Evolutionary conservation across 1,139 yeast species (phyloP), one percentile per base, ranked within the genome.

Genomic region (Nakaseomyces delphensis): DNA sequence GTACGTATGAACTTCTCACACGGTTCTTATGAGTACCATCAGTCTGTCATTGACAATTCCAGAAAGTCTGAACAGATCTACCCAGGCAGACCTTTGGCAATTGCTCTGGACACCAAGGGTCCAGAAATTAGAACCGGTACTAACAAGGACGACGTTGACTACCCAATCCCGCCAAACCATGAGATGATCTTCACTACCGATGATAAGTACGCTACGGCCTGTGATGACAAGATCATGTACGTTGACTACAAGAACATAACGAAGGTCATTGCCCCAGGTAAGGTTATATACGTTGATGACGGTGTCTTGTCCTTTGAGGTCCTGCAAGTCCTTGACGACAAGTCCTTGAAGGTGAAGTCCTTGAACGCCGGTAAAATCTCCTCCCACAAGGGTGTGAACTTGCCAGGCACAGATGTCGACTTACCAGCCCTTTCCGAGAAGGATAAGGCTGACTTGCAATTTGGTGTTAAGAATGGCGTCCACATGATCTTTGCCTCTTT

Each of bases 61-160:
- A 83, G 94, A 70, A 80, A 85, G 69, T 87, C 97, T 48, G 96
- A 85, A 70, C 80, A 80, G 67, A 68, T 82, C 46, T 87, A 82
- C 68, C 79, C 84, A 52, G 97, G 97, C 58, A 84, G 97, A 73
- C 98, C 97, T 43, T 76, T 91, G 61, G 97, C 96, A 51, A 87
- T 91, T 69, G 99, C 99, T 53, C 79, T 91, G 60, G 99, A 91
- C 68, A 93, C 98, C 66, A 93, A 91, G 77, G 99, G 99, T 56
- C 98, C 99, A 52, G 98, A 93, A 73, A 91, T 91, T 71, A 84
- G 98, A 77, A 89, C 98, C 43, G 98, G 99, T 69, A 79, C 86
- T 66, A 91, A 98, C 55, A 64, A 70, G 46, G 83, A 75, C 56
- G 83, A 76, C 48, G 69, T 71, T 51, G 98, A 91, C 65, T 85